Conservation (phyloP, 345 rosid genomes). For the Rubroshorea leprosula region DNA sequence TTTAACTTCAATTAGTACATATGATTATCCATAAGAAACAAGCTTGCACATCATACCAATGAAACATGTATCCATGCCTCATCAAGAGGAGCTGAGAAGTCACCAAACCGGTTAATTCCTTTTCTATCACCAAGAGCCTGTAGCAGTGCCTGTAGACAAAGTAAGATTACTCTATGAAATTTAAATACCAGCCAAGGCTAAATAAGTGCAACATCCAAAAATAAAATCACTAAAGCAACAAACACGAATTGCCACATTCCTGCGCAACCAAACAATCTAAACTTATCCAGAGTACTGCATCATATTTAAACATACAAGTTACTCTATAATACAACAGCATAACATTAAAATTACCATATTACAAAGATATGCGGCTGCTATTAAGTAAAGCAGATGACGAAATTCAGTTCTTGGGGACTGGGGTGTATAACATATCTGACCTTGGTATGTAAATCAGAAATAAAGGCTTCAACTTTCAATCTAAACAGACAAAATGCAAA, state of each 20-base stretch:
- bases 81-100: constrained; percentile 91
- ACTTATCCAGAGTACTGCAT: background rate
- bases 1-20: background rate
- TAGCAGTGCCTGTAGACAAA: constrained; percentile 53
- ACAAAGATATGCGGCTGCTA: no score
- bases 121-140: constrained; percentile 90
- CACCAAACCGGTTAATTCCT: constrained; percentile 85
- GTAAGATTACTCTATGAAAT: background rate
- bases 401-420: no score
- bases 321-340: no score
- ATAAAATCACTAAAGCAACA: no score
- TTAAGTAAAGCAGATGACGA: background rate
- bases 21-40: background rate
- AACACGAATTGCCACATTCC: background rate
- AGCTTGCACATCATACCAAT: constrained; percentile 37
- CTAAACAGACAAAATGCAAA: no score
- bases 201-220: no score
- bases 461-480: no score
- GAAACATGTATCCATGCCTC: constrained; percentile 85
- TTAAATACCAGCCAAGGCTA: no score
- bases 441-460: no score
- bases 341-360: no score
- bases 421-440: no score
- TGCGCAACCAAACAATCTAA: background rate
- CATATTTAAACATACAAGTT: background rate